Percentiles rank a stretch among this genome's conserved stretches.
These are phyloP conservation scores for Trichophyton simii DNA, from an alignment of 2,329 filamentous ascomycete species.

Conservation along the genomic window DNA sequence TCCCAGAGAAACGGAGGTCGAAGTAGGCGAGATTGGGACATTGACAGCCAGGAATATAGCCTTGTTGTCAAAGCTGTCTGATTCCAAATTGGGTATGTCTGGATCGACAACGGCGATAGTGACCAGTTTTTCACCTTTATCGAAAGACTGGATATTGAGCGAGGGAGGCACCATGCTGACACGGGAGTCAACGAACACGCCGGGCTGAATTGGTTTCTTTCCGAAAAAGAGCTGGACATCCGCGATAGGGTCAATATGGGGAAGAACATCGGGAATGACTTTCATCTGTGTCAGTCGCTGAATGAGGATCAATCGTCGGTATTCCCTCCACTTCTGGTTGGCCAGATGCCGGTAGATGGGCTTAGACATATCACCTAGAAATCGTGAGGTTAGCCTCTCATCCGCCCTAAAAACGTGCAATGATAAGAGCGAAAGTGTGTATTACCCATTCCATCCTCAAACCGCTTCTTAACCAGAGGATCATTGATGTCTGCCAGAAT, in stretches of 20 bases:
- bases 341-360: constrained; percentile 90
- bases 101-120: constrained; percentile 77
- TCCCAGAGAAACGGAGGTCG: constrained; percentile 52
- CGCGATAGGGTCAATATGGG: constrained; percentile 61
- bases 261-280: constrained; percentile 77
- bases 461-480: constrained; percentile 80
- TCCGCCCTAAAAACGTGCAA: background rate
- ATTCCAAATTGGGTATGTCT: constrained; percentile 70
- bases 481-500: constrained; percentile 91
- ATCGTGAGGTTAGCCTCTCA: constrained; percentile 15
- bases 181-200: constrained; percentile 62
- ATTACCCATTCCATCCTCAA: constrained; percentile 81
- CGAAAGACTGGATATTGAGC: constrained; percentile 74
- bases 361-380: constrained; percentile 79
- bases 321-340: constrained; percentile 73
- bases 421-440: background rate
- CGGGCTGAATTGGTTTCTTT: constrained; percentile 56
- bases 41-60: constrained; percentile 80
- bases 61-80: constrained; percentile 63
- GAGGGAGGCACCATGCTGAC: constrained; percentile 62
- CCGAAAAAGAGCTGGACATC: constrained; percentile 76
- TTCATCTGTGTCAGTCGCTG: constrained; percentile 81
- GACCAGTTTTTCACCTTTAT: constrained; percentile 66
- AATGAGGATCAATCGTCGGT: constrained; percentile 63
- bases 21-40: constrained; percentile 49